phyloP scores from a whole-genome alignment of 805 yeast genomes.

The Schwanniomyces polymorphus region DNA sequence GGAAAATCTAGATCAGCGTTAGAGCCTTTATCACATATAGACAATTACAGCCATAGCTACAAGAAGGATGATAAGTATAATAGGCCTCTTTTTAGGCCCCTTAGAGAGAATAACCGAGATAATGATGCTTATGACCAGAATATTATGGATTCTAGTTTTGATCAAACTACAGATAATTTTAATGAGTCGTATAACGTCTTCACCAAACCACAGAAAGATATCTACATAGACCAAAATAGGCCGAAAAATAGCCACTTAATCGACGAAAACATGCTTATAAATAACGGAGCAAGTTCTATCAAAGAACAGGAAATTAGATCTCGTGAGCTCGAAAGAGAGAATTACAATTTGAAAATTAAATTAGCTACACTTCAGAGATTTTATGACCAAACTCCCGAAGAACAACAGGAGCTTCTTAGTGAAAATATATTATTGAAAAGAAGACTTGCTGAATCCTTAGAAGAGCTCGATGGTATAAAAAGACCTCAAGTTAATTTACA shows the following conservation, averaged over 20 bases:
- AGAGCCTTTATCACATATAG: background rate
- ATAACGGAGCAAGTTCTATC: constrained; percentile 14
- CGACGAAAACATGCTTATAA: constrained; percentile 6
- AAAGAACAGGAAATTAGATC: constrained; percentile 19
- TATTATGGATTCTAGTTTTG: constrained; percentile 11
- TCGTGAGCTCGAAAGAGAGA: constrained; percentile 37
- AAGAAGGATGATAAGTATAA: background rate
- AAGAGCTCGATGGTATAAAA: constrained; percentile 10
- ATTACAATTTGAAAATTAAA: constrained; percentile 44
- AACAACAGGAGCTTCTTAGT: constrained; percentile 34
- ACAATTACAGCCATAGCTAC: background rate
- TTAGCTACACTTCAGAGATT: constrained; percentile 41
- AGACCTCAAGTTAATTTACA: constrained; percentile 6
- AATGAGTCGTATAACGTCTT: constrained; percentile 11
- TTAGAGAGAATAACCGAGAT: background rate
- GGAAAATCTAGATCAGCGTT: background rate
- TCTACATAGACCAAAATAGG: background rate
- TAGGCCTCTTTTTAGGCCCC: constrained; percentile 7
- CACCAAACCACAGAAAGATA: constrained; percentile 1
- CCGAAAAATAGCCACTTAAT: background rate
- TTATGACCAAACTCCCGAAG: constrained; percentile 43
- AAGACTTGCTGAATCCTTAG: constrained; percentile 16
- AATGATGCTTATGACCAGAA: constrained; percentile 2
- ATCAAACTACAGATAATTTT: constrained; percentile 15
- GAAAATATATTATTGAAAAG: constrained; percentile 37